Percentiles rank a stretch among this genome's conserved stretches.
These are phyloP conservation scores for Didymella arachidicola DNA, from an alignment of 2,329 filamentous ascomycete genomes.

Conservation along the genomic window DNA sequence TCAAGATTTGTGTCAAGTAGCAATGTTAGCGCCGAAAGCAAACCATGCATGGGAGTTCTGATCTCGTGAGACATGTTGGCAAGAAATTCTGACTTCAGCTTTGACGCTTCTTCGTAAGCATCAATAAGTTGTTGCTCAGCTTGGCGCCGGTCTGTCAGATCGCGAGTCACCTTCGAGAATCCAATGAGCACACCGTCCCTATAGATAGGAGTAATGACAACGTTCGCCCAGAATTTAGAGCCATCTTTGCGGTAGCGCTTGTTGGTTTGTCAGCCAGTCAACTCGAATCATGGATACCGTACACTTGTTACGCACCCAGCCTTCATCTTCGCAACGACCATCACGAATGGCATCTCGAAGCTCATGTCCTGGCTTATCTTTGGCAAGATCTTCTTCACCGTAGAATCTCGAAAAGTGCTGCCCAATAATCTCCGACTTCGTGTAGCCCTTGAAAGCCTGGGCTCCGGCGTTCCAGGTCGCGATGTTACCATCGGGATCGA, in stretches of 20 bases:
- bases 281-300: too few relatives aligned
- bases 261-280: too few relatives aligned
- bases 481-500: conserved; percentile 64
- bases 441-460: conserved; percentile 64
- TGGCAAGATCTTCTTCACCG: conserved; percentile 58
- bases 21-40: conserved; percentile 66
- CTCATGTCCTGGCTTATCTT: conserved; percentile 61
- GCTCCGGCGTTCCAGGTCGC: conserved; percentile 67
- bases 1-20: conserved; percentile 63
- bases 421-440: conserved; percentile 62
- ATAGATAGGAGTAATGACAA: conserved; percentile 65
- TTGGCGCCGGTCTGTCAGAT: conserved; percentile 64
- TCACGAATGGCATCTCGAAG: conserved; percentile 62
- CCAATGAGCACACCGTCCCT: conserved; percentile 62
- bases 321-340: conserved; percentile 66
- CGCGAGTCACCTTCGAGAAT: conserved; percentile 66
- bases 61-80: conserved; percentile 72
- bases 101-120: conserved; percentile 69
- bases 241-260: conserved; percentile 65
- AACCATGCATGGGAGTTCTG: conserved; percentile 69
- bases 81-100: conserved; percentile 67
- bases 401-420: conserved; percentile 68
- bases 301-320: conserved; percentile 48
- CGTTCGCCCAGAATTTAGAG: conserved; percentile 66
- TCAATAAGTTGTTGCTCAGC: conserved; percentile 63